Conservation (phyloP, 495 filamentous ascomycete genomes). For the Tetracladium marchalianum region DNA sequence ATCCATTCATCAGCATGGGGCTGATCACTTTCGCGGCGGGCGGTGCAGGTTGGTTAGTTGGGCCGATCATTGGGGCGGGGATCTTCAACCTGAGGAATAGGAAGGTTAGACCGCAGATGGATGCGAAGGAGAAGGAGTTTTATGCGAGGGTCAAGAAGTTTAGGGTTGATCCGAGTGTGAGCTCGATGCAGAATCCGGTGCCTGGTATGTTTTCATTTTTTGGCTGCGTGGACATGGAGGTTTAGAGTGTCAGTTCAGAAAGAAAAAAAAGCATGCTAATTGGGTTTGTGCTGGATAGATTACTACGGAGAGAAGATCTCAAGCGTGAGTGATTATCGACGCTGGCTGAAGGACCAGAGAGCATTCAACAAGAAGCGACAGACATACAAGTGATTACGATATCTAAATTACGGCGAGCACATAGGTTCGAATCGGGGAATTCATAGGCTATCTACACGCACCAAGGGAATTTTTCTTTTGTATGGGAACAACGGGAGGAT, state of each 20-base stretch:
- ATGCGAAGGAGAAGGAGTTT: slow-evolving; percentile 85
- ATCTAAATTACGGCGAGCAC: too few relatives aligned
- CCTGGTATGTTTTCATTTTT: slow-evolving; percentile 13
- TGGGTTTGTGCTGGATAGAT: slow-evolving; percentile 23
- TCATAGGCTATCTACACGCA: too few relatives aligned
- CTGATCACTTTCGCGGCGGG: slow-evolving; percentile 61
- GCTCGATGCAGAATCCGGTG: slow-evolving; percentile 43
- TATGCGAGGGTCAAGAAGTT: slow-evolving; percentile 78
- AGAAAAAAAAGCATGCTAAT: slow-evolving; percentile 27
- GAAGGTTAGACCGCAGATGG: slow-evolving; percentile 55
- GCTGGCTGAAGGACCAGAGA: slow-evolving; percentile 94
- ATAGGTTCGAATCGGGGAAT: too few relatives aligned
- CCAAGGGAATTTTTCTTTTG: too few relatives aligned
- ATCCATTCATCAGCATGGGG: slow-evolving; percentile 78
- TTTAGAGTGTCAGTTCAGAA: slow-evolving; percentile 2
- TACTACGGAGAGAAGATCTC: slow-evolving; percentile 93
- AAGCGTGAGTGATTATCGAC: slow-evolving; percentile 78
- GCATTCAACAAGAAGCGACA: slow-evolving; percentile 92
- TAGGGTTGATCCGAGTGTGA: slow-evolving; percentile 69
- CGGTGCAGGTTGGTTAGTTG: slow-evolving; percentile 74
- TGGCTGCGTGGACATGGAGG: slow-evolving; percentile 3
- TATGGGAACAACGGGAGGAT: too few relatives aligned
- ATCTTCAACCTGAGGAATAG: slow-evolving; percentile 65
- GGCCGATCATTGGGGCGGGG: slow-evolving; percentile 67
- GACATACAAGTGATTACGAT: slow-evolving; percentile 33